These are phyloP conservation scores for Candida khao-thaluensis DNA, from an alignment of 805 yeast species.

Conservation along the genomic window DNA sequence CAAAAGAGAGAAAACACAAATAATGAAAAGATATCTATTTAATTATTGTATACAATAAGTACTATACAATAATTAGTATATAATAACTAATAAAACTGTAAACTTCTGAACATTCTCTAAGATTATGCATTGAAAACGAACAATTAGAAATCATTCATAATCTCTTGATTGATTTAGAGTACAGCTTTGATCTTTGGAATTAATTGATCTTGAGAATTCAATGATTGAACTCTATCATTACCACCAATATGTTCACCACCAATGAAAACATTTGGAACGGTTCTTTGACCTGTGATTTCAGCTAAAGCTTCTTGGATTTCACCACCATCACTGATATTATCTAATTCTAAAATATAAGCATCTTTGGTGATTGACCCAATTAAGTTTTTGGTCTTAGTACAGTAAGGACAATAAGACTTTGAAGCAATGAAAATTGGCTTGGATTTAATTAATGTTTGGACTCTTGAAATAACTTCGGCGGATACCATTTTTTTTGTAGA, in stretches of 20 bases:
- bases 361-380: slow-evolving; percentile 36
- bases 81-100: no score
- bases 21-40: no score
- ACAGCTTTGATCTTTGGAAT: slow-evolving; percentile 41
- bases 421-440: slow-evolving; percentile 80
- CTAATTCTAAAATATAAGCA: slow-evolving; percentile 57
- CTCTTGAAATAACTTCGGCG: slow-evolving; percentile 54
- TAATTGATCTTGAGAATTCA: slow-evolving; percentile 62
- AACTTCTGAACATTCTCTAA: no score
- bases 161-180: slow-evolving; percentile 28
- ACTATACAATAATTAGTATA: no score
- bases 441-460: slow-evolving; percentile 59
- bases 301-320: slow-evolving; percentile 78
- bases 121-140: no score
- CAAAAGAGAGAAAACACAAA: no score
- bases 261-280: slow-evolving; percentile 92
- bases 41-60: no score
- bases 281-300: slow-evolving; percentile 81
- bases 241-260: slow-evolving; percentile 95
- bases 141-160: no score
- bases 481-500: slow-evolving; percentile 47
- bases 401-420: slow-evolving; percentile 52
- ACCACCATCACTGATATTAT: slow-evolving; percentile 62
- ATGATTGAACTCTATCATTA: slow-evolving; percentile 79
- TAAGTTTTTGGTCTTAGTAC: slow-evolving; percentile 43